Conservation (phyloP, 2,329 filamentous ascomycete species). For the Fusarium sp. region DNA sequence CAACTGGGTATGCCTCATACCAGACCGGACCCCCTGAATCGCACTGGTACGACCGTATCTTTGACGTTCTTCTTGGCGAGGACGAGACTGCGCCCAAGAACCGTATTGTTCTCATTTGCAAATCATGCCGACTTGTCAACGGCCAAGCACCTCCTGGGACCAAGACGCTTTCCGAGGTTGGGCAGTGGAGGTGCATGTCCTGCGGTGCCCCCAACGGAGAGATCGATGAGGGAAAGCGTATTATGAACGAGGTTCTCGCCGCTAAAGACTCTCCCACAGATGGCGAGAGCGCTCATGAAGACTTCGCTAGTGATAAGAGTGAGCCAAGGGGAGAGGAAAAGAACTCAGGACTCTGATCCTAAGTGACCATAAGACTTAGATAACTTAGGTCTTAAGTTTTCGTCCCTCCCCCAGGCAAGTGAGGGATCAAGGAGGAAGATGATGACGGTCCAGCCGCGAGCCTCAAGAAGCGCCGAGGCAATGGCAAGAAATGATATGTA, state of each 20-base stretch:
- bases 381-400: neutral
- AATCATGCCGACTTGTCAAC: constrained; percentile 85
- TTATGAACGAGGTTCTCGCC: constrained; percentile 71
- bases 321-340: neutral
- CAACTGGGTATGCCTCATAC: constrained; percentile 24
- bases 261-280: constrained; percentile 26
- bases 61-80: constrained; percentile 92
- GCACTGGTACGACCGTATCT: constrained; percentile 93
- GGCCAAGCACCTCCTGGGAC: constrained; percentile 93
- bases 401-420: neutral
- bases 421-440: constrained; percentile 18
- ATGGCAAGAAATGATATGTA: constrained; percentile 39
- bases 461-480: constrained; percentile 40
- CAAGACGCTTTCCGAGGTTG: constrained; percentile 78
- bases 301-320: neutral
- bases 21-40: constrained; percentile 50
- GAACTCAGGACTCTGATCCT: neutral
- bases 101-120: constrained; percentile 86
- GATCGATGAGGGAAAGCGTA: constrained; percentile 77
- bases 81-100: constrained; percentile 95
- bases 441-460: constrained; percentile 35
- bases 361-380: neutral
- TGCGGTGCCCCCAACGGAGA: constrained; percentile 85
- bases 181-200: constrained; percentile 87
- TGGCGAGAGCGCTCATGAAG: constrained; percentile 18